Evolutionary conservation across 805 yeast species (phyloP), one percentile per base, ranked within the genome.

Genomic region (Ogataea kodamae): DNA sequence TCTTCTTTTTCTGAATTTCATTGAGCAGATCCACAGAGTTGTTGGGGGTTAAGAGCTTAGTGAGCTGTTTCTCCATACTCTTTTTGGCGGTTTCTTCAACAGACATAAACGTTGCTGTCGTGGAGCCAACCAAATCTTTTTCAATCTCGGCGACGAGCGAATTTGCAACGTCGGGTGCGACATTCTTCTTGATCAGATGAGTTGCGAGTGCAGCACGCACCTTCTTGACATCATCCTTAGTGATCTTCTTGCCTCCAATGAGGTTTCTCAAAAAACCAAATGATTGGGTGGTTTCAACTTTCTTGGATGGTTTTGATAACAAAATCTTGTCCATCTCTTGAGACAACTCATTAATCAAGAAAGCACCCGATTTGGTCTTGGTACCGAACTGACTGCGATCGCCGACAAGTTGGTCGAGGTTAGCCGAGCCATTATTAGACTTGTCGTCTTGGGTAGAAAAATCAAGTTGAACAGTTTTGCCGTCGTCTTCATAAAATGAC

Each of bases 131-230:
- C 27, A 92, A 59, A 37, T 78, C 80, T 42, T 70, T 68, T 35
- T 78, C 79, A 22, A 92, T 87, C 38, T 78, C 79, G 10, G 75
- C 71, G 26, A 86, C 75, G 29, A 90, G 68, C 28, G 74, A 70
- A 24, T 68, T 76, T 0, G 97, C 92, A 2, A 88, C 95, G 38
- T 82, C 84, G 8, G 95, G 92, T 3, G 97, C 92, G 19, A 90
- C 92, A 50, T 90, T 90, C 50, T 89, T 90, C 43, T 81, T 69
- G 41, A 92, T 74, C 35, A 90, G 65, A 49, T 86, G 94, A 38
- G 84, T 82, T 35, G 76, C 72, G 60, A 92, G 71, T 26, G 78
- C 75, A 23, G 68, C 68, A 14, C 84, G 62, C 2, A 86, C 78
- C 25, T 78, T 76, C 22, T 70, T 70, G 37, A 90, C 65, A 51